Evolutionary conservation across 202 grass and related monocot species (phyloP).

Genomic region (Carex sylvatica): DNA sequence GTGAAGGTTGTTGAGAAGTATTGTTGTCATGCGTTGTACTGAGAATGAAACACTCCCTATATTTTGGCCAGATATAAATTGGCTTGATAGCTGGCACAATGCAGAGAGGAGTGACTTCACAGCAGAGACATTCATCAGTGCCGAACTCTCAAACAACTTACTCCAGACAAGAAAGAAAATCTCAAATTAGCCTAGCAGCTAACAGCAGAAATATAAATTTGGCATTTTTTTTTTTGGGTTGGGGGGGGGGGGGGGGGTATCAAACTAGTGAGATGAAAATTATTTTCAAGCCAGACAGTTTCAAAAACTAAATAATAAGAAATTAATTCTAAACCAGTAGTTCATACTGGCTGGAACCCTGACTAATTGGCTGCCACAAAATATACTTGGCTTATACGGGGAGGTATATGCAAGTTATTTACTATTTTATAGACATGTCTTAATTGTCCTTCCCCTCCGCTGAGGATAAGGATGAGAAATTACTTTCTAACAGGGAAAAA

Average conservation of each 20-base stretch:
- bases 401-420: neutral
- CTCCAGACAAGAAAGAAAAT: conserved; percentile 44
- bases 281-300: neutral
- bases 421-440: neutral
- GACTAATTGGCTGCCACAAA: neutral
- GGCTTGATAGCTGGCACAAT: conserved; percentile 87
- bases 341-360: neutral
- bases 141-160: conserved; percentile 98
- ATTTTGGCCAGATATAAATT: conserved; percentile 76
- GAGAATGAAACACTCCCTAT: conserved; percentile 81
- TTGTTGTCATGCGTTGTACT: conserved; percentile 82
- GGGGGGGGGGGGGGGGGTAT: neutral
- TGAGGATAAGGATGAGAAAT: neutral
- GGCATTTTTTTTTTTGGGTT: too few relatives aligned
- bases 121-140: conserved; percentile 81
- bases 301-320: conserved; percentile 20
- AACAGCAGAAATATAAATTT: neutral
- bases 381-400: neutral
- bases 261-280: neutral
- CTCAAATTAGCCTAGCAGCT: conserved; percentile 13
- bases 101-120: conserved; percentile 96
- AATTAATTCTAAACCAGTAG: neutral
- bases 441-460: neutral
- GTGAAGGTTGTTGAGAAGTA: conserved; percentile 92
- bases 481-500: conserved; percentile 17